Base-by-base conservation (phyloP, 169 alveolate genomes). In the Plasmodium billcollinsi region DNA sequence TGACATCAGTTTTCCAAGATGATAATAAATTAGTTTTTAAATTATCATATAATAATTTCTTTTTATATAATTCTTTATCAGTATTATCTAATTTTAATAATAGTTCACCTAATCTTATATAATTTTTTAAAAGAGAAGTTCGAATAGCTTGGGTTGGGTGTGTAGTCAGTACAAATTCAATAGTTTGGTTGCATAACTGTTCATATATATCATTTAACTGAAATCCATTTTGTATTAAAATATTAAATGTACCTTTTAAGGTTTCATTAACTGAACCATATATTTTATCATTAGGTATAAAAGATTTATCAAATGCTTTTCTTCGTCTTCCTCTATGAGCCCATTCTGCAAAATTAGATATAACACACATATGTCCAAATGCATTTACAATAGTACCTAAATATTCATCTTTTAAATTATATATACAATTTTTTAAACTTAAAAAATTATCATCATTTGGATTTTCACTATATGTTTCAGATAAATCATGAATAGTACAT, bases 111-210 rank as follows among this genome's bases (percentile, higher is more conserved):
- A 95, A 71, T 39, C 74, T 80, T 43, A 76, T 92, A 85, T 93
- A 92, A 73, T 93, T 90, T 73, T 78, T 85, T 61, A 93, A 85
- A 8, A 93, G 93, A 11, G 97, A 89, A 20, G 93, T 89, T 49
- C 97, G 65, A 45, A 92, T 94, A 29, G 96, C 95, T 88, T 94
- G 95, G 14, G 97, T 95, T 6, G 97, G 97, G 63, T 95, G 97
- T 6, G 97, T 96, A 0, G 97, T 95, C 50, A 95, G 80, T 12
- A 95, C 97, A 49, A 95, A 89, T 47, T 95, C 97, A 26, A 95
- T 80, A 18, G 88, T 89, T 88, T 88, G 92, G 14, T 88, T 92
- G 3, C 91, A 67, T 45, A 92, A 12, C 14, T 92, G 92, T 20
- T 92, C 93, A 71, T 92, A 92, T 43, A 92, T 71, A 47, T 78